These are phyloP conservation scores for Sambucus nigra DNA, from an alignment of 129 eudicot genomes.

Conservation along the genomic window DNA sequence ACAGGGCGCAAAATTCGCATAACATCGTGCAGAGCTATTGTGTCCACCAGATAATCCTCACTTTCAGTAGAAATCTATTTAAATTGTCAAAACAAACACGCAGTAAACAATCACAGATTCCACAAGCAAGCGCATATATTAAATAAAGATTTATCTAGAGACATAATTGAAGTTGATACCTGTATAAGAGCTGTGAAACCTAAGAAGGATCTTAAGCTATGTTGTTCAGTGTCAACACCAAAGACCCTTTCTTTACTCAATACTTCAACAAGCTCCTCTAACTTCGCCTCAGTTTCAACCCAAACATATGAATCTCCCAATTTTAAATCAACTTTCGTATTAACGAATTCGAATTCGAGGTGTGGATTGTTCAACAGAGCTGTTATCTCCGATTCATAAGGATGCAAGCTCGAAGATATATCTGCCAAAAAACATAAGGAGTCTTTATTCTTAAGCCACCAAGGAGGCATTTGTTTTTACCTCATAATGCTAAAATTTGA, in stretches of 20 bases:
- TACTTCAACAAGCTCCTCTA: constrained; percentile 48
- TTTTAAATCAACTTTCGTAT: constrained; percentile 20
- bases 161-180: constrained; percentile 23
- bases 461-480: no score
- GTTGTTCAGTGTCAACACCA: constrained; percentile 93
- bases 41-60: constrained; percentile 77
- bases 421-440: constrained; percentile 24
- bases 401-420: constrained; percentile 41
- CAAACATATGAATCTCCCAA: constrained; percentile 42
- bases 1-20: constrained; percentile 68
- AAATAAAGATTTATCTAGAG: not conserved
- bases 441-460: no score
- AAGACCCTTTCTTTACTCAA: constrained; percentile 64
- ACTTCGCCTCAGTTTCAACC: constrained; percentile 61
- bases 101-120: not conserved
- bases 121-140: not conserved
- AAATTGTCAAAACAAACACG: not conserved
- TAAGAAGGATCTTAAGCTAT: constrained; percentile 69
- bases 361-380: constrained; percentile 36
- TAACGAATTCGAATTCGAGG: constrained; percentile 21
- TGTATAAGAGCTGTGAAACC: constrained; percentile 92
- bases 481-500: no score
- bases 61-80: constrained; percentile 69
- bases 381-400: constrained; percentile 51
- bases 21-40: constrained; percentile 68